Evolutionary conservation across 2,329 filamentous ascomycete genomes (phyloP).

Genomic region (Fusarium austroafricanum): DNA sequence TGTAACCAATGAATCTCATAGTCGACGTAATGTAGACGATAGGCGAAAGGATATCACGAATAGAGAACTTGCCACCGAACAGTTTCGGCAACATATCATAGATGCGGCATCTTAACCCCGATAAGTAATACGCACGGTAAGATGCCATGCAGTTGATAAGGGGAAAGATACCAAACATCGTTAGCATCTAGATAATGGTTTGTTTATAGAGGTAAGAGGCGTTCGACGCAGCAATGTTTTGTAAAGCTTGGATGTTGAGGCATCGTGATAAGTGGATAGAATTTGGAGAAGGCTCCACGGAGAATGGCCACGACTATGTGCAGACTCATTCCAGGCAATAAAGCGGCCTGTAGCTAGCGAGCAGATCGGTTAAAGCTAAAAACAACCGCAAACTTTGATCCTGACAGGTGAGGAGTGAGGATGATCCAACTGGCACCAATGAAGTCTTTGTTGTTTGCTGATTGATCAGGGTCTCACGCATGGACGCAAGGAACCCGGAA

Average conservation of each 20-base stretch:
- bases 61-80: neutral
- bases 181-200: neutral
- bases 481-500: constrained; percentile 34
- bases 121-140: neutral
- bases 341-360: constrained; percentile 19
- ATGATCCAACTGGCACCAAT: constrained; percentile 15
- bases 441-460: constrained; percentile 5
- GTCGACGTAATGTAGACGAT: neutral
- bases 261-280: constrained; percentile 5
- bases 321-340: constrained; percentile 25
- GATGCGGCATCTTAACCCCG: neutral
- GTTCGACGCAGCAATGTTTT: constrained; percentile 7
- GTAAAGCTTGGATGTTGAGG: constrained; percentile 7
- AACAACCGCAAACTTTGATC: constrained; percentile 13
- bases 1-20: neutral
- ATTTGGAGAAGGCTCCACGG: neutral
- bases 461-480: constrained; percentile 3
- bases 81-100: neutral
- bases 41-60: neutral
- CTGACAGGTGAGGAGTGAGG: neutral
- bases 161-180: neutral
- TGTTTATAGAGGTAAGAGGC: constrained; percentile 8
- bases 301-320: constrained; percentile 8
- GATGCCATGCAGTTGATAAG: neutral
- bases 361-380: constrained; percentile 21